These are phyloP conservation scores for Nicotiana knightiana DNA, from an alignment of 257 asterid genomes.

Conservation along the genomic window DNA sequence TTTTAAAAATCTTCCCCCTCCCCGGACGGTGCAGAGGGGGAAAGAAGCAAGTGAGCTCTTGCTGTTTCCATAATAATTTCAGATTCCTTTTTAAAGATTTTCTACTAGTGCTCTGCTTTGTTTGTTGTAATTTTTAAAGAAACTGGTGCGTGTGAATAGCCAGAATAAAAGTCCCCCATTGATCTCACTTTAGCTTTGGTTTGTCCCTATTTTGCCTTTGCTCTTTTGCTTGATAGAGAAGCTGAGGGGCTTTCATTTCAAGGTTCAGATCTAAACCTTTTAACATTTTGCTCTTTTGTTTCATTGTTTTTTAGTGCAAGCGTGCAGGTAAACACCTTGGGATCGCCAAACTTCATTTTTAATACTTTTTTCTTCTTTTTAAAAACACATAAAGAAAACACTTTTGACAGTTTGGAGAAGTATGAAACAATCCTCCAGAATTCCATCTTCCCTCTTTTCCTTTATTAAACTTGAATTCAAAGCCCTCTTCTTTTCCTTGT, in stretches of 20 bases:
- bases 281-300: neutral
- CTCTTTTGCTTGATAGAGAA: neutral
- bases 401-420: neutral
- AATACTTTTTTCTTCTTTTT: neutral
- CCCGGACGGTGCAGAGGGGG: neutral
- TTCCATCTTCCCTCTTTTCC: neutral
- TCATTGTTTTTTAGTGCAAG: neutral
- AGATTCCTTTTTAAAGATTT: neutral
- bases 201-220: neutral
- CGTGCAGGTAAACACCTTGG: slow-evolving; percentile 30
- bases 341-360: slow-evolving; percentile 38
- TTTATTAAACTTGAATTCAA: neutral
- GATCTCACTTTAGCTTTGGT: neutral
- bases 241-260: neutral
- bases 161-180: neutral
- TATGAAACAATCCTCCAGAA: neutral
- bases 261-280: neutral
- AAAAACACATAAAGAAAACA: neutral
- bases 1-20: too few relatives aligned
- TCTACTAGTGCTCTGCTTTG: neutral
- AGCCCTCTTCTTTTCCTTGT: neutral
- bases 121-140: neutral
- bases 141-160: neutral
- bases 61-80: neutral
- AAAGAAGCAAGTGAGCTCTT: neutral